Evolutionary conservation across 2,329 filamentous ascomycete genomes (phyloP).

Genomic region (Colletotrichum abscissum): DNA sequence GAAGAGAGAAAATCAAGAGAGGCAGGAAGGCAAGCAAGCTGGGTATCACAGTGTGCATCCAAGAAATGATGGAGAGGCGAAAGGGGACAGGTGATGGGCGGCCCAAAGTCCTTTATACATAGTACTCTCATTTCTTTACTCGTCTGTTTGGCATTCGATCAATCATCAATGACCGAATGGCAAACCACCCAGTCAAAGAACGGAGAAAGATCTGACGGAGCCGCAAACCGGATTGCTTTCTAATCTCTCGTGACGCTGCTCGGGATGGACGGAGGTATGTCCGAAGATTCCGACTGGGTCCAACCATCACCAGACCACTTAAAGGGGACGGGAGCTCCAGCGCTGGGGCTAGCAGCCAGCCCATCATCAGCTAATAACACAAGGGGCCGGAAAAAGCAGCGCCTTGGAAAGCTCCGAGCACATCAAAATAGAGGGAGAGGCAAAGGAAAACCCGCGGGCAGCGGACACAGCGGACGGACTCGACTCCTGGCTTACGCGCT

Average conservation of each 20-base stretch:
- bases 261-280: conserved; percentile 8
- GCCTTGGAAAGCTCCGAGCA: not conserved
- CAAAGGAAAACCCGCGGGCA: not conserved
- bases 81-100: conserved; percentile 1
- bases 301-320: conserved; percentile 17
- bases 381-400: not conserved
- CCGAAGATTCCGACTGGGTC: conserved; percentile 20
- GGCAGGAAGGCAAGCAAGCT: not conserved
- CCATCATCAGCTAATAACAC: conserved; percentile 17
- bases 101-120: not conserved
- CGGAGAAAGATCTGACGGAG: conserved; percentile 18
- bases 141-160: not conserved
- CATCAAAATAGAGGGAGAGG: not conserved
- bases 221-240: conserved; percentile 30
- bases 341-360: conserved; percentile 8
- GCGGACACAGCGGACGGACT: not conserved
- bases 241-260: conserved; percentile 19
- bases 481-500: not conserved
- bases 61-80: not conserved
- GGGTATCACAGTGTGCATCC: conserved; percentile 17
- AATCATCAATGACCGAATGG: not conserved
- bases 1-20: not conserved
- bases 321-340: not conserved
- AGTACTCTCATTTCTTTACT: not conserved
- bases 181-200: conserved; percentile 4